A percentile compares a stretch with the other conserved stretches of the same genome.
Evolutionary conservation across 495 filamentous ascomycete genomes (phyloP).

Genomic region (Penicillium subrubescens): DNA sequence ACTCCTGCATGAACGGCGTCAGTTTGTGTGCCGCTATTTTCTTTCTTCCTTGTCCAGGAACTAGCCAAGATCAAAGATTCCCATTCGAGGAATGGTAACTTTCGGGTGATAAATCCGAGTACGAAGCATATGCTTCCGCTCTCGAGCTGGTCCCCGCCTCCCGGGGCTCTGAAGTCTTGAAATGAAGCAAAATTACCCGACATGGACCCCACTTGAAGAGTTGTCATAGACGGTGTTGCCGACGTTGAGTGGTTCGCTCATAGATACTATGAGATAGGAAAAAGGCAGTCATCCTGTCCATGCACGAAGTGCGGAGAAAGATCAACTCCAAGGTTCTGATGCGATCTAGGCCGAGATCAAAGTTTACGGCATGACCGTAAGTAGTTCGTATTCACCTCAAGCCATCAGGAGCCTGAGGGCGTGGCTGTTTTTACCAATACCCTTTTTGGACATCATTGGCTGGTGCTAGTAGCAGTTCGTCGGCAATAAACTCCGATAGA

Average conservation of each 20-base stretch:
- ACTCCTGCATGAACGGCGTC: neutral
- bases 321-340: neutral
- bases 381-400: neutral
- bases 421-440: neutral
- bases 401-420: neutral
- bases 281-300: neutral
- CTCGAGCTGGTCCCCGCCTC: neutral
- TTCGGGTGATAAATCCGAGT: neutral
- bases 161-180: neutral
- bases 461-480: neutral
- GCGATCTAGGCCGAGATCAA: neutral
- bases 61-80: neutral
- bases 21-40: neutral
- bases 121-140: neutral
- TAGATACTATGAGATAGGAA: neutral
- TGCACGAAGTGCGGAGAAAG: neutral
- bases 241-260: neutral
- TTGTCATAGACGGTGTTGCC: neutral
- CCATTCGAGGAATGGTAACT: neutral
- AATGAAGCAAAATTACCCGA: neutral
- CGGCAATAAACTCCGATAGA: neutral
- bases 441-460: neutral
- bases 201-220: neutral
- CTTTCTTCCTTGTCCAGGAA: neutral
- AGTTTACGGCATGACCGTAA: neutral